Evolutionary conservation across 75 land plant genomes (phyloP), one percentile per base, ranked within the genome.

Genomic region (Pinus tabuliformis): DNA sequence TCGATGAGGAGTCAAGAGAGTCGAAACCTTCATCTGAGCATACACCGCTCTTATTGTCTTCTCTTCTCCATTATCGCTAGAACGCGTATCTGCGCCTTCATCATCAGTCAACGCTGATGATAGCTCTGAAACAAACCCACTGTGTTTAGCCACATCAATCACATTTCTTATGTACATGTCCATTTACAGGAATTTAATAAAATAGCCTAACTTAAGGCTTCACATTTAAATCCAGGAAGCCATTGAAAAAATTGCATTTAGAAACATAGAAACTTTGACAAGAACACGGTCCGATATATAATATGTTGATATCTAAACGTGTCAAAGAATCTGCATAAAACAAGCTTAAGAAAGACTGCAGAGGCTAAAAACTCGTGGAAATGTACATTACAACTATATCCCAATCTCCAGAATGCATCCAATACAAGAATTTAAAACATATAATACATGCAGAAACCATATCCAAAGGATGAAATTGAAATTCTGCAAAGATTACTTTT

Each of bases 41-140:
- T 90, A 93, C 59, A 94, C 95, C 57, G 92, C 90, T 68, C 86
- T 85, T 73, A 94, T 94, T 30, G 89, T 96, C 85, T 80, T 96
- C 78, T 90, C 99, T 70, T 78, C 85, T 20, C 83, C 86, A 70
- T 78, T 76, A 57, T 78, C 78, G 36, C 21, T 33, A 57, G 37
- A 59, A 58, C 20, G 57, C 57, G 16, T n/a, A 73, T 72, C 82
- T 52, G 42, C 77, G 33, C 78, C 78, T 52, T 90, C 92, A 80
- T 90, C 90, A 79, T 90, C 92, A 73, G 92, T 90, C 79, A 88
- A 59, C 6, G 87, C 84, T 54, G 88, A 89, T 42, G 89, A n/a
- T 85, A 82, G 82, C 88, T 88, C 90, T 90, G 89, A 39, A 76
- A 79, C 22, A 39, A 49, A 58, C 59, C 73, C 56, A 77, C 22